Evolutionary conservation across 129 eudicot species (phyloP), one percentile per base, ranked within the genome.

Genomic region (Rutidosis leptorrhynchoides): DNA sequence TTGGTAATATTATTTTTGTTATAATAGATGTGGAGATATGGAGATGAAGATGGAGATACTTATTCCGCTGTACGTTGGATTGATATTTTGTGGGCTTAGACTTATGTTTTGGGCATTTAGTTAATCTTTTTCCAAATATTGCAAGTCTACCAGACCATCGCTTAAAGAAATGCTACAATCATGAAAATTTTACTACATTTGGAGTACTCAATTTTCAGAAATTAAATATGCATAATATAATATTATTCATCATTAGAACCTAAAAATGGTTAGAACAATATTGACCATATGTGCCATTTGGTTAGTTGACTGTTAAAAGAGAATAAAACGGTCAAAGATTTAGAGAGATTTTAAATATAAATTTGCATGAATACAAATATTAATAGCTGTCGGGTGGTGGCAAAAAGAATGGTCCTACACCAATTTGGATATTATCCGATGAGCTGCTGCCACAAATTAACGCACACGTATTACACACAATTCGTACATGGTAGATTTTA

Each of bases 251-350:
- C 46, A 12, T 5, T 3, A 40, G 16, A 40, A 40, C 2, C 5
- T 37, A 37, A 3, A 2, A 35, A 35, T 8, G 43, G 8, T 45
- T 72, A 4, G 51, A 52, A 51, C n/a, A 51, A 62, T 28, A 51
- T n/a, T 59, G 61, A 60, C 68, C 21, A 62, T 8, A 27, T 21
- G 46, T 58, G 57, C 22, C n/a, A 70, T 30, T 30, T 61, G 25
- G 40, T 48, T 48, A n/a, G 35, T 49, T 48, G 52, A 61, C 60
- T 23, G 25, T 32, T 21, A 27, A 40, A 48, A 11, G 26, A 19
- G 28, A 37, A 57, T 25, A 21, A 60, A 28, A 46, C 10, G 62
- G 77, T 72, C 77, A 72, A 72, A 62, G 77, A 72, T 72, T 32
- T 72, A 33, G 64, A 27, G 51, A 72, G 77, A 72, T 72, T 32